Evolutionary conservation across 805 yeast genomes (phyloP), one percentile per base, ranked within the genome.

Genomic region (Sugiyamaella floridensis): DNA sequence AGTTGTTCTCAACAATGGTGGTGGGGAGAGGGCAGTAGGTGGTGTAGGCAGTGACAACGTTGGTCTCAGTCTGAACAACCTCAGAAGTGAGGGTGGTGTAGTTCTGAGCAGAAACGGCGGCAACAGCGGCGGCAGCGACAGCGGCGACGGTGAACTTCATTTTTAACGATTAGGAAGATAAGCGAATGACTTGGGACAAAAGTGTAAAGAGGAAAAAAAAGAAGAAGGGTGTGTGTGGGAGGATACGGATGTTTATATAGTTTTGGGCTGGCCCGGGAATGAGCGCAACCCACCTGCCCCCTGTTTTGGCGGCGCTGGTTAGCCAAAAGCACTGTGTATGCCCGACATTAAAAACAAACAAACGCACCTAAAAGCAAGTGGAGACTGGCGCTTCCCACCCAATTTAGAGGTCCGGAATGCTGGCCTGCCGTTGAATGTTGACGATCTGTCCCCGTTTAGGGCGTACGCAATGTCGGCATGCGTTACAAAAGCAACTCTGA

Each of bases 1-100:
- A 68, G 76, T 76, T 77, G 78, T 82, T 83, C 70, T 82, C 80
- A 59, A 74, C 76, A 55, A 86, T 64, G 55, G 77, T 71, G 63
- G 95, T 87, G 49, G 95, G 72, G 58, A 66, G 73, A 69, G 95
- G 95, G 73, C 95, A 86, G 85, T 83, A 86, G 63, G 95, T 86
- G 73, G 86, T 81, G 79, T 74, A 81, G 67, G 76, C 83, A 64
- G 87, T 81, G 66, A 84, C 87, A 58, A 81, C 82, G 48, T 57
- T 57, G 51, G 63, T 61, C 45, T 52, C 51, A 56, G 64, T 62
- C 51, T 58, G 64, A 41, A 59, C 60, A 52, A 71, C 61, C 58
- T 52, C 59, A 44, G 78, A 77, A 48, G 67, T 60, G 59, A 68
- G 62, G 63, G 76, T 72, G 60, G 74, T 67, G 56, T 65, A 69